Conservation (phyloP, 2,329 filamentous ascomycete species). For the Phaeoacremonium minimum region DNA sequence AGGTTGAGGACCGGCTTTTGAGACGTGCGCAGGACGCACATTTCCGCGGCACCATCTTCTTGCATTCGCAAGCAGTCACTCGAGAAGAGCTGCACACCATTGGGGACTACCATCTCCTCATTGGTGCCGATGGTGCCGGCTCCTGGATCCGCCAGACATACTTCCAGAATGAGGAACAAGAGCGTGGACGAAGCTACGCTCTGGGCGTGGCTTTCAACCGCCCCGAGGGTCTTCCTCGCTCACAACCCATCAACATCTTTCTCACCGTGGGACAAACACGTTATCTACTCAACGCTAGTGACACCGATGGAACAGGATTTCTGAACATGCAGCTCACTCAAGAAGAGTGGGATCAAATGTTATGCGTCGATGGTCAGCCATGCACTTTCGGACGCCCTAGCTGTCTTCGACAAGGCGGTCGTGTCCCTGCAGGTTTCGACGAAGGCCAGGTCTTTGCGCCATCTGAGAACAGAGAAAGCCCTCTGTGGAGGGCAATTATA, state of each 20-base stretch:
- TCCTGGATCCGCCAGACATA: constrained; percentile 27
- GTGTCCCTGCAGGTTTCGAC: constrained; percentile 21
- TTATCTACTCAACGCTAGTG: constrained; percentile 29
- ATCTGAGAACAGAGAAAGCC: constrained; percentile 19
- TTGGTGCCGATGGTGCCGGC: constrained; percentile 28
- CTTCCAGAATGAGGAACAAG: constrained; percentile 27
- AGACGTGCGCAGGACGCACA: constrained; percentile 23
- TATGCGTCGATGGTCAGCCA: constrained; percentile 21
- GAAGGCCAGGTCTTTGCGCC: constrained; percentile 25
- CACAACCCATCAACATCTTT: constrained; percentile 29
- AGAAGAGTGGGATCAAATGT: constrained; percentile 28
- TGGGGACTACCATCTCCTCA: constrained; percentile 28
- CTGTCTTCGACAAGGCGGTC: constrained; percentile 21
- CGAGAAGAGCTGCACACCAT: constrained; percentile 21
- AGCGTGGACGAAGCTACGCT: constrained; percentile 26
- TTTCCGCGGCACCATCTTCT: constrained; percentile 22
- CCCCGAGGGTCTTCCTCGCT: constrained; percentile 24
- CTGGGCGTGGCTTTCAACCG: constrained; percentile 28
- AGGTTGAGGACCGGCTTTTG: constrained; percentile 30
- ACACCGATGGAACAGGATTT: constrained; percentile 25
- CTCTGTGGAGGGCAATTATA: constrained; percentile 25
- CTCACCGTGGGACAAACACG: constrained; percentile 29
- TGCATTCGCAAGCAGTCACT: constrained; percentile 24
- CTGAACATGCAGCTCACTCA: constrained; percentile 31
- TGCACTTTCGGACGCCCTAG: constrained; percentile 26